phyloP scores from a whole-genome alignment of 2,329 filamentous ascomycete species.

The Aspergillus eucalypticola region DNA sequence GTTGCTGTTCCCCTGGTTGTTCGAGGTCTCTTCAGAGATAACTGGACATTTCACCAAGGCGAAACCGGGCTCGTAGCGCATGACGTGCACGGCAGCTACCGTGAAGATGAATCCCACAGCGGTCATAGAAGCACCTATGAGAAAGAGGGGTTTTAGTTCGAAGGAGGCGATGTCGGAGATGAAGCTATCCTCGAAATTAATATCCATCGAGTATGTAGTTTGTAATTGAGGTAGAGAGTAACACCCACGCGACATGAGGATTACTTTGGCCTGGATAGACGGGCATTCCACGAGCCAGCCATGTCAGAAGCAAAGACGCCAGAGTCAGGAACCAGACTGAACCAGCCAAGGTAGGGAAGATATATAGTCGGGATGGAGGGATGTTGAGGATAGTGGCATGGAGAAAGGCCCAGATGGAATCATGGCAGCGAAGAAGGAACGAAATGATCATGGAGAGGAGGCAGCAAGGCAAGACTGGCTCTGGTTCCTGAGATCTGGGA shows the following conservation, averaged over 20 bases:
- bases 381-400: slow-evolving; percentile 24
- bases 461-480: too few relatives aligned
- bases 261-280: slow-evolving; percentile 24
- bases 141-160: slow-evolving; percentile 25
- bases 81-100: slow-evolving; percentile 24
- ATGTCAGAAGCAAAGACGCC: slow-evolving; percentile 21
- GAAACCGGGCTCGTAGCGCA: slow-evolving; percentile 25
- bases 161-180: slow-evolving; percentile 27
- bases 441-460: slow-evolving; percentile 6
- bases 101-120: slow-evolving; percentile 23
- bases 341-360: slow-evolving; percentile 23
- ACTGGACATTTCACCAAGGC: slow-evolving; percentile 13
- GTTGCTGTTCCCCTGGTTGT: neutral
- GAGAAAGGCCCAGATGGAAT: slow-evolving; percentile 20
- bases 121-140: slow-evolving; percentile 23
- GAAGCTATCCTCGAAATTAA: slow-evolving; percentile 13
- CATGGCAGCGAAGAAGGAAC: slow-evolving; percentile 15
- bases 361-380: slow-evolving; percentile 20
- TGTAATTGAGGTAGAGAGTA: neutral
- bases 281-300: slow-evolving; percentile 22
- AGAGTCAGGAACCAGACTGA: slow-evolving; percentile 25
- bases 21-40: neutral
- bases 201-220: neutral
- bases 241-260: slow-evolving; percentile 18
- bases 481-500: neutral